These are phyloP conservation scores for Quercus engelmannii DNA, from an alignment of 306 rosid genomes.

Conservation along the genomic window DNA sequence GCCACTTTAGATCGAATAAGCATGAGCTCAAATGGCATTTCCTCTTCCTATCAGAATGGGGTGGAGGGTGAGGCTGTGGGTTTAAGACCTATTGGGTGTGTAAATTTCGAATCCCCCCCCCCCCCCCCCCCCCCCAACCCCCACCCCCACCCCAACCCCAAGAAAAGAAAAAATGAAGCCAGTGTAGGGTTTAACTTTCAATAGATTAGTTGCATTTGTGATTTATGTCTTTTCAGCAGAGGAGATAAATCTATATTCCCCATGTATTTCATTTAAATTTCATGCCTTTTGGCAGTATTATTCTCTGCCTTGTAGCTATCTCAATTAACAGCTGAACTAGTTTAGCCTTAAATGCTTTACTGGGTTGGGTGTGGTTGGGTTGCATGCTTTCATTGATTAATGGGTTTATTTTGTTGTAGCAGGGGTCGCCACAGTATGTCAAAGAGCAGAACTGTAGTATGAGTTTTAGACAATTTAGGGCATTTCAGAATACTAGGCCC, in stretches of 20 bases:
- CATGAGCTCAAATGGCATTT: too few relatives aligned
- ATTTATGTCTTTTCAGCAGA: not conserved
- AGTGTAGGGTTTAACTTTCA: not conserved
- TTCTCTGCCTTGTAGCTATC: not conserved
- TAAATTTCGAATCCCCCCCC: too few relatives aligned
- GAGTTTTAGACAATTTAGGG: slow-evolving; percentile 30
- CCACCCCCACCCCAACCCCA: too few relatives aligned
- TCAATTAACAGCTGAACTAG: not conserved
- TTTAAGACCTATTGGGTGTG: too few relatives aligned
- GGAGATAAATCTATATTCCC: not conserved
- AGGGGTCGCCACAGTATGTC: slow-evolving; percentile 18
- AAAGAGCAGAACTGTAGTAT: slow-evolving; percentile 22
- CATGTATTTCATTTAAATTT: not conserved
- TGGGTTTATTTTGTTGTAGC: slow-evolving; percentile 17
- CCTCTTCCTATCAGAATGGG: too few relatives aligned
- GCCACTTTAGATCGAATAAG: not conserved
- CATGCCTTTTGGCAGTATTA: not conserved
- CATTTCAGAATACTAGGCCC: slow-evolving; percentile 28
- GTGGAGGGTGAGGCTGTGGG: too few relatives aligned
- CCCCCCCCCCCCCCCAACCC: too few relatives aligned
- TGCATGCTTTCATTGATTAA: not conserved
- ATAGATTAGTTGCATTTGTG: not conserved
- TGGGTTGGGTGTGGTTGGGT: not conserved
- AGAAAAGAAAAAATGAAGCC: too few relatives aligned
- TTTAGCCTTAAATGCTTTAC: not conserved